Percentiles rank a stretch among this genome's conserved stretches.
These are phyloP conservation scores for Penicillium sp. DNA, from an alignment of 2,329 filamentous ascomycete species.

Conservation along the genomic window DNA sequence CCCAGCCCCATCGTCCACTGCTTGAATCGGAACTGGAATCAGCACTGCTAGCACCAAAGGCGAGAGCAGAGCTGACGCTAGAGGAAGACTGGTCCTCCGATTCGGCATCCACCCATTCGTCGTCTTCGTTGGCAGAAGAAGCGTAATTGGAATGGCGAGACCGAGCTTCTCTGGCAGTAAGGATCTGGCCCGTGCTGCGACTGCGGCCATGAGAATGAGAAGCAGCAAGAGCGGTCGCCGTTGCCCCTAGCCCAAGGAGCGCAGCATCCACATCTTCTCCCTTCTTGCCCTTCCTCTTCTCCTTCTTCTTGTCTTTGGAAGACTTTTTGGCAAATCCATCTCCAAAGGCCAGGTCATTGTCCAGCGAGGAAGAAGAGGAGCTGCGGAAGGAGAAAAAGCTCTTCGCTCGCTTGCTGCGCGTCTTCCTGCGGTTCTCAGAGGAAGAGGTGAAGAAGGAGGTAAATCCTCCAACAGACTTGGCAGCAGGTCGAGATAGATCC, in stretches of 20 bases:
- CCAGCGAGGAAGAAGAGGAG: slow-evolving; percentile 66
- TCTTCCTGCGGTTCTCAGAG: slow-evolving; percentile 52
- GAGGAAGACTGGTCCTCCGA: slow-evolving; percentile 54
- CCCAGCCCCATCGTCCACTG: slow-evolving; percentile 59
- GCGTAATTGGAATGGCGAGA: slow-evolving; percentile 27
- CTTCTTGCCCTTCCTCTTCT: slow-evolving; percentile 29
- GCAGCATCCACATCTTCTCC: slow-evolving; percentile 44
- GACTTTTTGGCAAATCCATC: slow-evolving; percentile 49
- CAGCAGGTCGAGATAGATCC: slow-evolving; percentile 62
- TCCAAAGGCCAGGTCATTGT: slow-evolving; percentile 68
- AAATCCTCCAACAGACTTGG: slow-evolving; percentile 54
- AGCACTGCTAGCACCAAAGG: slow-evolving; percentile 58
- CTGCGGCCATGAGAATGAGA: slow-evolving; percentile 34
- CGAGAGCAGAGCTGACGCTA: slow-evolving; percentile 58
- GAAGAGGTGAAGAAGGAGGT: slow-evolving; percentile 63
- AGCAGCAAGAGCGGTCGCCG: slow-evolving; percentile 47
- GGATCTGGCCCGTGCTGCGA: slow-evolving; percentile 35
- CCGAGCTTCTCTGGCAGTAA: slow-evolving; percentile 30
- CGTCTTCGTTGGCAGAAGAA: slow-evolving; percentile 40
- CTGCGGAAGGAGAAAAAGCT: slow-evolving; percentile 61
- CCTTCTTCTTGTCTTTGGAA: slow-evolving; percentile 32
- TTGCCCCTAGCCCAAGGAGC: slow-evolving; percentile 49
- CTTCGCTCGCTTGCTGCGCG: slow-evolving; percentile 43
- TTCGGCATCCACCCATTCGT: slow-evolving; percentile 60
- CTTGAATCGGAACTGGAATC: slow-evolving; percentile 59